phyloP scores from a whole-genome alignment of 78 protist species.

The Pigoraptor vietnamica region DNA sequence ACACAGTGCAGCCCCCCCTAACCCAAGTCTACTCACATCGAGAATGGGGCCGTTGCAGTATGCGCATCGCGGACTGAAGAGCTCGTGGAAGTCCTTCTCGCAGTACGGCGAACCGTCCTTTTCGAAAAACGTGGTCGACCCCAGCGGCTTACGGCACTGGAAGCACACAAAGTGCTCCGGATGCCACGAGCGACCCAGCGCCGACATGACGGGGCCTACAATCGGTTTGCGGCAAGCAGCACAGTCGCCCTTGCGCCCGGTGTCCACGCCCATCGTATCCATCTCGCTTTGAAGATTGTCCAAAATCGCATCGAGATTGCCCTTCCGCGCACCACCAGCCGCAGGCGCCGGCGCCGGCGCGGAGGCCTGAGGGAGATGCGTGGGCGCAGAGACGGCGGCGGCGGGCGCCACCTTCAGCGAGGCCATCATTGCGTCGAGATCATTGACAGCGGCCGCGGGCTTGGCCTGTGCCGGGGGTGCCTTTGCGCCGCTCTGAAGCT shows the following conservation, averaged over 20 bases:
- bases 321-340: not conserved
- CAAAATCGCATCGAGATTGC: not conserved
- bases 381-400: not conserved
- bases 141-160: not conserved
- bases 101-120: conserved; percentile 13
- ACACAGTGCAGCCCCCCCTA: not conserved
- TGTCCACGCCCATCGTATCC: not conserved
- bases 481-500: not conserved
- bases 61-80: conserved; percentile 10
- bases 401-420: not conserved
- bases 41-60: conserved; percentile 16
- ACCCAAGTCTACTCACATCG: not conserved
- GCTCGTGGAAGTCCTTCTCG: conserved; percentile 20
- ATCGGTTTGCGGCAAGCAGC: not conserved
- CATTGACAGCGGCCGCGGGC: not conserved
- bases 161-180: conserved; percentile 12
- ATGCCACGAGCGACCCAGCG: not conserved
- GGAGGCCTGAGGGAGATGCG: too few species aligned
- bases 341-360: not conserved
- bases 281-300: not conserved
- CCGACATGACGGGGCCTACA: not conserved
- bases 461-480: not conserved
- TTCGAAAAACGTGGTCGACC: not conserved
- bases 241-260: not conserved
- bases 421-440: not conserved